Conservation (phyloP, 345 rosid genomes). For the Rhizophora apiculata region DNA sequence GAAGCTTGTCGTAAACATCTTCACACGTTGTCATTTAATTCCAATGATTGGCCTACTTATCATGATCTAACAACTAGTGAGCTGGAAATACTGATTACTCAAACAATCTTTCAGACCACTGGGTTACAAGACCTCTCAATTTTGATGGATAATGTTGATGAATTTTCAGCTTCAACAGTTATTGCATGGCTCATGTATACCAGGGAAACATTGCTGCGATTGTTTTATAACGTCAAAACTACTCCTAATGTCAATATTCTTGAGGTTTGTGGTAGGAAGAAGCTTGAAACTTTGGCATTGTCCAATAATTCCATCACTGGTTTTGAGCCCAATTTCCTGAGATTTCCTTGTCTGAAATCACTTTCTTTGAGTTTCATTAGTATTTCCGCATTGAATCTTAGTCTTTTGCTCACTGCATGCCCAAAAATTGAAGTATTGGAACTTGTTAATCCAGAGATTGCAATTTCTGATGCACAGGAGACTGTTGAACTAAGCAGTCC, state of each 20-base stretch:
- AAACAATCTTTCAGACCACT: constrained; percentile 71
- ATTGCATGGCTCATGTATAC: constrained; percentile 84
- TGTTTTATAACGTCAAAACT: constrained; percentile 60
- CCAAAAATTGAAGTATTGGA: constrained; percentile 61
- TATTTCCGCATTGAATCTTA: constrained; percentile 69
- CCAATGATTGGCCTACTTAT: constrained; percentile 56
- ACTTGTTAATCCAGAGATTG: constrained; percentile 64
- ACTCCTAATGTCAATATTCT: constrained; percentile 67
- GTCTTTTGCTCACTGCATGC: constrained; percentile 67
- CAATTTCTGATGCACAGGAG: constrained; percentile 65
- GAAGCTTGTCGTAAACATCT: constrained; percentile 71
- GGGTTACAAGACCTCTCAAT: constrained; percentile 65
- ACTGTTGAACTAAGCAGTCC: constrained; percentile 63
- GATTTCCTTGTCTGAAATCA: constrained; percentile 72
- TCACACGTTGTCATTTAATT: constrained; percentile 62
- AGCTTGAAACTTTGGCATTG: constrained; percentile 54
- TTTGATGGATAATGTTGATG: constrained; percentile 57
- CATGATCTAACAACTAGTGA: constrained; percentile 48
- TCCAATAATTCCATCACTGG: constrained; percentile 54
- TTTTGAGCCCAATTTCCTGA: constrained; percentile 64
- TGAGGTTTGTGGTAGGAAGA: constrained; percentile 75
- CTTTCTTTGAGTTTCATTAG: constrained; percentile 60
- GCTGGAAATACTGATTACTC: constrained; percentile 71
- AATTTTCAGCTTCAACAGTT: constrained; percentile 63
- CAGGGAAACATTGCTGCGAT: constrained; percentile 54